Evolutionary conservation across 1,139 yeast genomes (phyloP).

Genomic region (Geotrichum fermentans): DNA sequence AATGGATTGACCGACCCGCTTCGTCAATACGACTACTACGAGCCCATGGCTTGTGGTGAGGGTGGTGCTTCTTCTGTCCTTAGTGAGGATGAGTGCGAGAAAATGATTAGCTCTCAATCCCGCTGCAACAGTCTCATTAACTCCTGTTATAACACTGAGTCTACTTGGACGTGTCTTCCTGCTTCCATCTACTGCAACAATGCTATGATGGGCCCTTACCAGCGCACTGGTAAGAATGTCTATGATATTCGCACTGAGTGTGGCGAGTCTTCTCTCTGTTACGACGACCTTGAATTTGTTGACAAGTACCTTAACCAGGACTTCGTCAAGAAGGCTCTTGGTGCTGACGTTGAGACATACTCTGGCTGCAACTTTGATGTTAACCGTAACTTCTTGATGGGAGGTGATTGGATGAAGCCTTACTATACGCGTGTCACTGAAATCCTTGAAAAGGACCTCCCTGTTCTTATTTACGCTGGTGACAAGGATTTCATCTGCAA

Average conservation of each 20-base stretch:
- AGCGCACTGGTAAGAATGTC: slow-evolving; percentile 57
- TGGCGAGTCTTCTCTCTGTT: slow-evolving; percentile 52
- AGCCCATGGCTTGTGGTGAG: slow-evolving; percentile 80
- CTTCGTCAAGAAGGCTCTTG: slow-evolving; percentile 59
- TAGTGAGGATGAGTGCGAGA: slow-evolving; percentile 55
- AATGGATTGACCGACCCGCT: slow-evolving; percentile 79
- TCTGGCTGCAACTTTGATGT: slow-evolving; percentile 56
- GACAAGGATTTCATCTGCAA: slow-evolving; percentile 87
- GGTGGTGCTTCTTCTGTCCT: slow-evolving; percentile 72
- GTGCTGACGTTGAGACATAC: slow-evolving; percentile 49
- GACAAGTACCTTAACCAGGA: slow-evolving; percentile 57
- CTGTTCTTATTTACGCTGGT: slow-evolving; percentile 80
- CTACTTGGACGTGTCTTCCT: slow-evolving; percentile 47
- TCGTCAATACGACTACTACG: slow-evolving; percentile 62
- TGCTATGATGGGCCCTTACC: slow-evolving; percentile 50
- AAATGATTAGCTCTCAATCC: slow-evolving; percentile 51
- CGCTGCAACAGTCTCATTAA: slow-evolving; percentile 51
- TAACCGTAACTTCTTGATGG: slow-evolving; percentile 48
- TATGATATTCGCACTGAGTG: slow-evolving; percentile 65
- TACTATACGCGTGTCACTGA: slow-evolving; percentile 59
- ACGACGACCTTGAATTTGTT: slow-evolving; percentile 51
- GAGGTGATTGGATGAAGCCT: slow-evolving; percentile 63
- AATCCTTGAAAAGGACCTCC: slow-evolving; percentile 55
- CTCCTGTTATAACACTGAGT: slow-evolving; percentile 52
- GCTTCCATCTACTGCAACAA: slow-evolving; percentile 79